Evolutionary conservation across 2,329 filamentous ascomycete genomes (phyloP), one percentile per base, ranked within the genome.

Genomic region (Talaromyces marneffei): DNA sequence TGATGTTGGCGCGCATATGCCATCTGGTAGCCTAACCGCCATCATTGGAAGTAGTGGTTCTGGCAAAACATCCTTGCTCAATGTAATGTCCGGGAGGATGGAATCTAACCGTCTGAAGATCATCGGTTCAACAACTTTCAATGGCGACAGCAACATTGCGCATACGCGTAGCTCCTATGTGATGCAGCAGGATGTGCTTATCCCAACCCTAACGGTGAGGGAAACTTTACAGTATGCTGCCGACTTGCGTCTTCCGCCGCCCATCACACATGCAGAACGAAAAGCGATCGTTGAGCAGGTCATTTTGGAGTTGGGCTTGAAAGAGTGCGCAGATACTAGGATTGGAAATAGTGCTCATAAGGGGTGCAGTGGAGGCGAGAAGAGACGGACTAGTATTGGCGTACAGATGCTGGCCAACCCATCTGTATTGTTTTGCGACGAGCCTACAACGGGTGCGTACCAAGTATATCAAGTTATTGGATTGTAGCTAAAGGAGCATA

Each of bases 341-440:
- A 89, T 92, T 57, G 89, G 89, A 0, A 88, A 86, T 66, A 83
- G 82, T 60, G 82, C 83, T 56, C 87, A 91, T 67, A 87, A 89
- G 50, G 89, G 89, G 0, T 92, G 89, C 68, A 91, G 88, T 50
- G 89, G 90, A 0, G 90, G 89, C 2, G 90, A 92, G 72, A 92
- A 91, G 77, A 80, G 89, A 64, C 79, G 89, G 33, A 88, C 87
- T 0, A 91, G 87, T 64, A 89, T 92, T 53, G 89, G 88, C 2
- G 88, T 92, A 4, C 89, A 92, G 72, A 79, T 92, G 60, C 78
- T 92, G n/a, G 85, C 87, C 4, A 92, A 92, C 69, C 89, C 90
- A 1, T 90, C 87, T 5, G 82, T 92, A 0, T 75, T 92, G 6
- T 92, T 91, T 71, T 81, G 91, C 23, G 90, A 93, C 68, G 90